Conservation (phyloP, 2,329 filamentous ascomycete genomes). For the Aspergillus udagawae region DNA sequence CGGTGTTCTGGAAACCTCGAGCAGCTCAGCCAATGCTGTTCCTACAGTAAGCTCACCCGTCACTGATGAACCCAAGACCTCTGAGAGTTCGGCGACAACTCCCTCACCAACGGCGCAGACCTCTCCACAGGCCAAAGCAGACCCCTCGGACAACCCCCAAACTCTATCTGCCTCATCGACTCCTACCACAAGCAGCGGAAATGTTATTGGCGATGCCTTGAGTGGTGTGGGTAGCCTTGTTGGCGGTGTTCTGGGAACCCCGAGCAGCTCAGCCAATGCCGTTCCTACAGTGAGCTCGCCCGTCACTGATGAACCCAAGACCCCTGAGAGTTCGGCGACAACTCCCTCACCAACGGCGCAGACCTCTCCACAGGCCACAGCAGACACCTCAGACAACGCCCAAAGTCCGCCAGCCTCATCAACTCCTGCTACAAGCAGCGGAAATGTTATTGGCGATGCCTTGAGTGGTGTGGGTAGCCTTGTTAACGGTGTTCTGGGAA, state of each 20-base stretch:
- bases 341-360: background rate
- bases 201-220: no score
- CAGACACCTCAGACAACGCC: background rate
- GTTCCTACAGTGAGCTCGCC: no score
- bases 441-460: background rate
- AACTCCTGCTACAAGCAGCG: background rate
- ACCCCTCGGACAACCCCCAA: no score
- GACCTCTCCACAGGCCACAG: background rate
- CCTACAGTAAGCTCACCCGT: background rate
- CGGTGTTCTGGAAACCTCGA: background rate
- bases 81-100: background rate
- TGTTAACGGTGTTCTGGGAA: background rate
- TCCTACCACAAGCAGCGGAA: no score
- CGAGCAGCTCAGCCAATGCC: no score
- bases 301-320: no score
- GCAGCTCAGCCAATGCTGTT: background rate
- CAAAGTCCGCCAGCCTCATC: background rate
- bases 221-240: no score
- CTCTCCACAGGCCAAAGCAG: no score
- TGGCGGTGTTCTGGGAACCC: no score
- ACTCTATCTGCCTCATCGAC: no score
- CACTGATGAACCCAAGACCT: background rate
- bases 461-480: background rate
- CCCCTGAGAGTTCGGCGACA: no score
- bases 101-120: no score